Percentiles rank a stretch among this genome's conserved stretches.
These are phyloP conservation scores for Saturnispora hagleri DNA, from an alignment of 805 yeast species.

Conservation along the genomic window DNA sequence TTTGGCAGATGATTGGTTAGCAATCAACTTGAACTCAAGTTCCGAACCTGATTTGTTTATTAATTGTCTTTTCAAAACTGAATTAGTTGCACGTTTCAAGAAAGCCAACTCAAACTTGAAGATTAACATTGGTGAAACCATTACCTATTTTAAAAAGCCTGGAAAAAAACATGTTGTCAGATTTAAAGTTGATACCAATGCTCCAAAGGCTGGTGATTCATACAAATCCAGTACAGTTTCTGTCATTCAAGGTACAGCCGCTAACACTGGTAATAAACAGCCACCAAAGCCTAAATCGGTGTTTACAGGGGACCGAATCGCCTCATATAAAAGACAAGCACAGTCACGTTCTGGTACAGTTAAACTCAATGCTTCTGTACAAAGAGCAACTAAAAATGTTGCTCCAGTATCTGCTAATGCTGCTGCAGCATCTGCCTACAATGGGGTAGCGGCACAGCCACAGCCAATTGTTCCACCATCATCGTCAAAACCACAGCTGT, in stretches of 20 bases:
- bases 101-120: conserved; percentile 47
- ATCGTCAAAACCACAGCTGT: conserved; percentile 8
- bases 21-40: conserved; percentile 47
- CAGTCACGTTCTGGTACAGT: background rate
- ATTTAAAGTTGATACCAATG: conserved; percentile 50
- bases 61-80: conserved; percentile 82
- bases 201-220: conserved; percentile 57
- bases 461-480: conserved; percentile 8
- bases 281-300: conserved; percentile 55
- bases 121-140: conserved; percentile 59
- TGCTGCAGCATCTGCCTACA: conserved; percentile 28
- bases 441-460: conserved; percentile 3
- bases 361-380: background rate
- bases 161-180: conserved; percentile 70
- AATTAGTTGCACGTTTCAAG: conserved; percentile 66
- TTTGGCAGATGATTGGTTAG: conserved; percentile 89
- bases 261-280: conserved; percentile 57
- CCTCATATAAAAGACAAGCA: conserved; percentile 19
- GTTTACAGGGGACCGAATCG: conserved; percentile 20
- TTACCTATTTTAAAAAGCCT: conserved; percentile 85
- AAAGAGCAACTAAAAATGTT: background rate
- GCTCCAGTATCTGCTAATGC: conserved; percentile 9
- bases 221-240: conserved; percentile 86
- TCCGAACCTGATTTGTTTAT: conserved; percentile 70
- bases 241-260: conserved; percentile 73